phyloP scores from a whole-genome alignment of 345 rosid species.

The Crucihimalaya himalaica region DNA sequence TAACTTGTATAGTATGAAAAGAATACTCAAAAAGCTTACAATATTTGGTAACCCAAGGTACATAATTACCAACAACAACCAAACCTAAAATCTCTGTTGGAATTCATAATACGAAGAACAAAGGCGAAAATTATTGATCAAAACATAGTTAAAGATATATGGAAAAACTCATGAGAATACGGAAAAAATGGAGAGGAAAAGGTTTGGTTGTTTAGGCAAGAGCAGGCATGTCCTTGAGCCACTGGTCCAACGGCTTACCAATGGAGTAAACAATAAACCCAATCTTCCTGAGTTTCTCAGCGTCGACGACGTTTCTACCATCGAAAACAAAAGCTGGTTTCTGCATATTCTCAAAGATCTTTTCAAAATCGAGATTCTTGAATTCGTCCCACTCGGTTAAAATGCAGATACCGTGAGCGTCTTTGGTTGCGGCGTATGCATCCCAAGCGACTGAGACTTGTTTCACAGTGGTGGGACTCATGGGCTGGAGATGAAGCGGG shows the following conservation, averaged over 20 bases:
- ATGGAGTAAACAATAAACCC: constrained; percentile 92
- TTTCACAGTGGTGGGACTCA: constrained; percentile 79
- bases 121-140: constrained; percentile 27
- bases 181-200: constrained; percentile 2
- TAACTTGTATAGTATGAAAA: background rate
- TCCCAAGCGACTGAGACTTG: constrained; percentile 79
- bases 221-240: constrained; percentile 98
- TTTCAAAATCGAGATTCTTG: constrained; percentile 73
- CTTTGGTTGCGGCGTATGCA: constrained; percentile 77
- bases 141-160: constrained; percentile 23
- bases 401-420: constrained; percentile 85
- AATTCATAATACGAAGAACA: constrained; percentile 9
- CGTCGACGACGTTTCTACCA: constrained; percentile 72
- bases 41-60: constrained; percentile 24
- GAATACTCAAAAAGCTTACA: constrained; percentile 23
- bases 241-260: constrained; percentile 87
- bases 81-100: constrained; percentile 28
- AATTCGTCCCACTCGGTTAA: constrained; percentile 97
- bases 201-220: constrained; percentile 50
- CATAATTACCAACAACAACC: constrained; percentile 32
- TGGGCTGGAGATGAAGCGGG: constrained; percentile 89
- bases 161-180: constrained; percentile 36
- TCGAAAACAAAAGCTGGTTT: constrained; percentile 90
- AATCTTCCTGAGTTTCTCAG: constrained; percentile 68
- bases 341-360: constrained; percentile 80